Base-by-base conservation (phyloP, 2,329 filamentous ascomycete species). In the Fusarium sp. region DNA sequence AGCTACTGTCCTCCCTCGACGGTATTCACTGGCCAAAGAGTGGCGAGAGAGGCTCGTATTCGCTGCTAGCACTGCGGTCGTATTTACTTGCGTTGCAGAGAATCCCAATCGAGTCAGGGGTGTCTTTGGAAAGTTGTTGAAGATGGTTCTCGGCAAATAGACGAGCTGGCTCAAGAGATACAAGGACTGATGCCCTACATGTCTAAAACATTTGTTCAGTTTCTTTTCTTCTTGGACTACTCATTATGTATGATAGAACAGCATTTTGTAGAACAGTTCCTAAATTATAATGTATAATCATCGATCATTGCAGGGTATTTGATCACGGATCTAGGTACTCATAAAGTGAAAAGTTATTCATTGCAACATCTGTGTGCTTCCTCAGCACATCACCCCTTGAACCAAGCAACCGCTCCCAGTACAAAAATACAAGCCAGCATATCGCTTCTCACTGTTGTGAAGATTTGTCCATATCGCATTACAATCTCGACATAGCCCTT, bases 371-470 rank as follows among this genome's bases (percentile, higher is more conserved):
- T 25, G 13, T 47, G 47, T 33, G 25, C 45, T 37, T 23, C 20
- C 31, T 20, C 33, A 29, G 23, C 42, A 20, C 23, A 31, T 57
- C 66, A 79, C 40, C 72, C 68, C 43, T 72, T 75, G 36, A 72
- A 69, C 84, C 85, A 87, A 36, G 80, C 78, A 63, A 80, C 83
- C 11, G 84, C 82, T 14, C 91, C 91, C 65, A 95, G 77, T 50
- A 94, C 90, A 78, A 94, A 95, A 11, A 94, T 85, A 61, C 91
- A 88, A 3, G 91, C 87, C 81, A 94, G 82, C n/a, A 91, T 88
- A 76, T 95, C 91, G 31, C 84, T 84, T 74, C 90, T 85, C 23
- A 94, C 87, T 6, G 91, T 92, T 53, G 84, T 87, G 69, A 91
- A 90, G 54, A 94, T 92, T 76, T 90, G 86, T 18, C 84, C 85